phyloP scores from a whole-genome alignment of 768 basidiomycete genomes.

The Suillus spraguei region DNA sequence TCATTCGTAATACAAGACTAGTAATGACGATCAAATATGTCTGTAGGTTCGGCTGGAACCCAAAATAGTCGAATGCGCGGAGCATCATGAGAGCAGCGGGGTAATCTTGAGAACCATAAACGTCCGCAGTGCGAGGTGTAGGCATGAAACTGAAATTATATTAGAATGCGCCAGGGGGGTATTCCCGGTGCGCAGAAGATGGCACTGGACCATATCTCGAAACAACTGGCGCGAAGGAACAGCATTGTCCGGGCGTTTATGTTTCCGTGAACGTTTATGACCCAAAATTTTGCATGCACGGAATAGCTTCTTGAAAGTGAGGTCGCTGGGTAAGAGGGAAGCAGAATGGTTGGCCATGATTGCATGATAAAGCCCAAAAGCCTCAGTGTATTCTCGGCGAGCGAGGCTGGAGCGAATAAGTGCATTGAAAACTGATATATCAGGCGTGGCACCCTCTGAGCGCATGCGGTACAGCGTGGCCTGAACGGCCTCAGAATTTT shows the following conservation, averaged over 20 bases:
- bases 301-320: slow-evolving; percentile 50
- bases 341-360: slow-evolving; percentile 37
- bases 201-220: slow-evolving; percentile 45
- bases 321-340: slow-evolving; percentile 40
- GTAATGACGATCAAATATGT: slow-evolving; percentile 45
- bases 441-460: slow-evolving; percentile 37
- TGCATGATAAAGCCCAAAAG: slow-evolving; percentile 46
- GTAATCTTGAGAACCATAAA: slow-evolving; percentile 50
- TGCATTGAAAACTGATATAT: slow-evolving; percentile 48
- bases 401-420: slow-evolving; percentile 46
- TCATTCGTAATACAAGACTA: slow-evolving; percentile 38
- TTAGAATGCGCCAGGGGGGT: slow-evolving; percentile 24
- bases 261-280: slow-evolving; percentile 25
- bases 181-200: slow-evolving; percentile 25
- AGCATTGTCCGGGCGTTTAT: slow-evolving; percentile 22
- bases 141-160: slow-evolving; percentile 34
- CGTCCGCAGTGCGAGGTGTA: slow-evolving; percentile 46
- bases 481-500: slow-evolving; percentile 34
- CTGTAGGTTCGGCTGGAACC: slow-evolving; percentile 34
- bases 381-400: slow-evolving; percentile 33
- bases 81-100: slow-evolving; percentile 47
- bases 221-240: slow-evolving; percentile 45
- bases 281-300: slow-evolving; percentile 25
- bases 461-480: slow-evolving; percentile 43
- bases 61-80: slow-evolving; percentile 30